These are phyloP conservation scores for Salvia hispanica DNA, from an alignment of 257 asterid genomes.

Conservation along the genomic window DNA sequence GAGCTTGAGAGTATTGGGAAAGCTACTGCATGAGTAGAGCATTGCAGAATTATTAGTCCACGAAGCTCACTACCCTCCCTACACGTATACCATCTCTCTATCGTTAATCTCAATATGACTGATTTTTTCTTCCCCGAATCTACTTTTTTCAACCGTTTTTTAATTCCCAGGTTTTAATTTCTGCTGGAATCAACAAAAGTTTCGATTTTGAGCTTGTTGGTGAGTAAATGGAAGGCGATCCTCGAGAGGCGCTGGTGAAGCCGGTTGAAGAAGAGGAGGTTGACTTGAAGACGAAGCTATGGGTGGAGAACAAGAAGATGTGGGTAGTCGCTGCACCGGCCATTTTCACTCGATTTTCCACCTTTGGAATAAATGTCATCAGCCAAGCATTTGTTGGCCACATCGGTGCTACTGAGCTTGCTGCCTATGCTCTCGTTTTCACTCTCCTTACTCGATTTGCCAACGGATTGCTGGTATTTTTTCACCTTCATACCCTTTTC, in stretches of 20 bases:
- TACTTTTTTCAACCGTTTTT: neutral
- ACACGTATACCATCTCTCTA: neutral
- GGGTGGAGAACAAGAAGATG: conserved; percentile 62
- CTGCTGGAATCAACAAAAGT: neutral
- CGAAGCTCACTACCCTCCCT: neutral
- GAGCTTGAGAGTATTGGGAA: too few relatives aligned
- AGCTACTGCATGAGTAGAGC: neutral
- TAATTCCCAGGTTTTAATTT: neutral
- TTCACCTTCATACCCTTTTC: neutral
- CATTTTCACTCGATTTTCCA: conserved; percentile 55
- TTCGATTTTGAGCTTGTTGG: neutral
- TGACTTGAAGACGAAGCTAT: conserved; percentile 34
- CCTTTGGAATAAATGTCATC: conserved; percentile 51
- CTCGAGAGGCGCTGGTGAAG: conserved; percentile 31
- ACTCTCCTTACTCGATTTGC: conserved; percentile 57
- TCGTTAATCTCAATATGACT: neutral
- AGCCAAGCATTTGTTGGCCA: conserved; percentile 76
- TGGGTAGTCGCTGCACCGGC: conserved; percentile 77
- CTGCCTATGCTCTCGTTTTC: conserved; percentile 55
- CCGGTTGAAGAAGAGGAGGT: conserved; percentile 17
- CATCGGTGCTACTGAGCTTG: conserved; percentile 69
- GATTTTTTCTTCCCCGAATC: neutral
- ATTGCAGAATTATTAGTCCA: neutral
- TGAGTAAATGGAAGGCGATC: conserved; percentile 39
- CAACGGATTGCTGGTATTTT: conserved; percentile 55